These are phyloP conservation scores for Strobilomyces echinocephalus DNA, from an alignment of 768 basidiomycete genomes.

Conservation along the genomic window DNA sequence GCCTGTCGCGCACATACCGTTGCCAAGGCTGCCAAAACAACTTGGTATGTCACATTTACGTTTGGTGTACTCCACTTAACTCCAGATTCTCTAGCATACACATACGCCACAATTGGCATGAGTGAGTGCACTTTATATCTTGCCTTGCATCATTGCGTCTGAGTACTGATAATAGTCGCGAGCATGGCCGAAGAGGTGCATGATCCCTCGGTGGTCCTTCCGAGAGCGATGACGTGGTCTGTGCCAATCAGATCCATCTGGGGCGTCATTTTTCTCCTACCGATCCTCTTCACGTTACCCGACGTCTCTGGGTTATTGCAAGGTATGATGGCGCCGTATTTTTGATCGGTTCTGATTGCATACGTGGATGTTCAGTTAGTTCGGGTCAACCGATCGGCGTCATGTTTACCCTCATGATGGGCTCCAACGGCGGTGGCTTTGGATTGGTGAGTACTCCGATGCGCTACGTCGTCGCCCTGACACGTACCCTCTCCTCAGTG, in stretches of 20 bases:
- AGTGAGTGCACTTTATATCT: conserved; percentile 31
- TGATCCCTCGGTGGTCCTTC: conserved; percentile 50
- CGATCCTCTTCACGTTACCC: conserved; percentile 62
- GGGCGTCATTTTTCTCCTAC: conserved; percentile 55
- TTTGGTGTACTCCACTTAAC: neutral
- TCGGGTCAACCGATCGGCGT: conserved; percentile 62
- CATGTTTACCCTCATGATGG: conserved; percentile 60
- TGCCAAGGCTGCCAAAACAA: too few relatives aligned
- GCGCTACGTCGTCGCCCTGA: neutral
- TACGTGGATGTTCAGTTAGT: conserved; percentile 34
- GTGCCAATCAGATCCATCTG: conserved; percentile 48
- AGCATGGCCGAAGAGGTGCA: conserved; percentile 68
- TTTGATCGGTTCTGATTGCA: conserved; percentile 1
- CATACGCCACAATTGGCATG: conserved; percentile 59
- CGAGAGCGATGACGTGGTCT: conserved; percentile 49
- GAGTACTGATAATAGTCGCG: conserved; percentile 37
- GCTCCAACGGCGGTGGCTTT: conserved; percentile 56
- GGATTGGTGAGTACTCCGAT: conserved; percentile 41
- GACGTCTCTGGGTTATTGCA: conserved; percentile 48
- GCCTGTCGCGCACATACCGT: too few relatives aligned
- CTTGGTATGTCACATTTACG: too few relatives aligned
- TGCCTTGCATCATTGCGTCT: neutral
- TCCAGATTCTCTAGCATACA: conserved; percentile 41
- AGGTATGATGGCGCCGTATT: conserved; percentile 31
- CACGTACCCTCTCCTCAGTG: conserved; percentile 24